Evolutionary conservation across 139 green algal genomes (phyloP), one percentile per base, ranked within the genome.

Genomic region (Tetraselmis chui): DNA sequence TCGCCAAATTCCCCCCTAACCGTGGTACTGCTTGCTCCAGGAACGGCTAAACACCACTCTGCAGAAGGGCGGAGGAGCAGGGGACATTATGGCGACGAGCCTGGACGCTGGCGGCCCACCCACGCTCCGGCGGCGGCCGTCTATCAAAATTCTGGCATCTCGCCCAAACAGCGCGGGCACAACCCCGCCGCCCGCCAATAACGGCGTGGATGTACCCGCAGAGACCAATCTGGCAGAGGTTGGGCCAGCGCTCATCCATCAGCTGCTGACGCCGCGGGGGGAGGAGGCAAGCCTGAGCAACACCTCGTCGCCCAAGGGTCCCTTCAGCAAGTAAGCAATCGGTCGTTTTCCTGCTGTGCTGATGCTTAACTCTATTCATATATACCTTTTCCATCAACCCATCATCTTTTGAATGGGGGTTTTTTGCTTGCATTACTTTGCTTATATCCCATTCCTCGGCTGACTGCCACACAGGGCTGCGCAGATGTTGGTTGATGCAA

Each of bases 401-500:
- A n/a, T n/a, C n/a, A n/a, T n/a, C n/a, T n/a, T n/a, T n/a, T n/a
- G n/a, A n/a, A n/a, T n/a, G n/a, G n/a, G n/a, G n/a, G n/a, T n/a
- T n/a, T n/a, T n/a, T n/a, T n/a, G n/a, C n/a, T n/a, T n/a, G n/a
- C n/a, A n/a, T n/a, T n/a, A n/a, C n/a, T n/a, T n/a, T n/a, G n/a
- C n/a, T n/a, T n/a, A n/a, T n/a, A n/a, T n/a, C n/a, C n/a, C n/a
- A n/a, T n/a, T n/a, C n/a, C n/a, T n/a, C n/a, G n/a, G n/a, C n/a
- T n/a, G n/a, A n/a, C n/a, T n/a, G n/a, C n/a, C n/a, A n/a, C n/a
- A n/a, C n/a, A 67, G 59, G 23, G 81, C 86, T 23, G 88, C 88
- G 80, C 79, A 80, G 31, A 23, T 78, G 75, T 79, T 91, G 84
- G 83, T 91, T 77, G 88, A 90, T 77, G 88, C 86, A 27, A 86